phyloP scores from a whole-genome alignment of 495 filamentous ascomycete genomes.

The Elasticomyces elasticus region DNA sequence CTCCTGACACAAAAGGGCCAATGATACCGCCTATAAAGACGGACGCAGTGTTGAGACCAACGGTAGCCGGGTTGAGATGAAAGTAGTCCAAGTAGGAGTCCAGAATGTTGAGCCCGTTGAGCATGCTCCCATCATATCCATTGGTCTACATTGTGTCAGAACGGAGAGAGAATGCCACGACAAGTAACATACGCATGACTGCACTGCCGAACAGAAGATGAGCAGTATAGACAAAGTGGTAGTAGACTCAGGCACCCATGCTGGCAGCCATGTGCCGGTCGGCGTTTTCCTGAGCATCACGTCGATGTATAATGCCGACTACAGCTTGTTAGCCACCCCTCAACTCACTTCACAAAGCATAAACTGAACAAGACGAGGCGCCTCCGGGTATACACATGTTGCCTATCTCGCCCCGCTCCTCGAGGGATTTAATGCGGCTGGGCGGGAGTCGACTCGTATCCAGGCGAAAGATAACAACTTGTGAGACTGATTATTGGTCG shows the following conservation, averaged over 20 bases:
- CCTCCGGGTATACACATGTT: no score
- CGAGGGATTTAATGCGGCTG: no score
- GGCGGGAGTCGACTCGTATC: no score
- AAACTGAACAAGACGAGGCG: no score
- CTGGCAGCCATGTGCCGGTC: conserved; percentile 44
- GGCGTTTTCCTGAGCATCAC: conserved; percentile 20
- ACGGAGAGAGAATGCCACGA: background rate
- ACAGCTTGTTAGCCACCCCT: no score
- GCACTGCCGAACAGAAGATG: conserved; percentile 39
- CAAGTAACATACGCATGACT: conserved; percentile 32
- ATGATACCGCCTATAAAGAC: conserved; percentile 39
- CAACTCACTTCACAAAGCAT: no score
- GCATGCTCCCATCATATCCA: conserved; percentile 41
- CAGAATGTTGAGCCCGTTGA: conserved; percentile 43
- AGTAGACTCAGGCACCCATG: conserved; percentile 42
- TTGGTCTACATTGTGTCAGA: conserved; percentile 20
- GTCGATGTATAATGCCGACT: no score
- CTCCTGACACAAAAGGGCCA: conserved; percentile 32
- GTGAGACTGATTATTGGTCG: no score
- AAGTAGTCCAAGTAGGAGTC: conserved; percentile 43
- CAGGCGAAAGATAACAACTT: no score
- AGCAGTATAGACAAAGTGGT: conserved; percentile 34
- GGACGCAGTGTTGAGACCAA: conserved; percentile 39
- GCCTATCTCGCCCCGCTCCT: no score
- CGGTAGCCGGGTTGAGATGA: conserved; percentile 35